Percentiles rank a stretch among this genome's conserved stretches.
phyloP scores from a whole-genome alignment of 371 early-diverging fungal genomes.

The Coemansia sp. region DNA sequence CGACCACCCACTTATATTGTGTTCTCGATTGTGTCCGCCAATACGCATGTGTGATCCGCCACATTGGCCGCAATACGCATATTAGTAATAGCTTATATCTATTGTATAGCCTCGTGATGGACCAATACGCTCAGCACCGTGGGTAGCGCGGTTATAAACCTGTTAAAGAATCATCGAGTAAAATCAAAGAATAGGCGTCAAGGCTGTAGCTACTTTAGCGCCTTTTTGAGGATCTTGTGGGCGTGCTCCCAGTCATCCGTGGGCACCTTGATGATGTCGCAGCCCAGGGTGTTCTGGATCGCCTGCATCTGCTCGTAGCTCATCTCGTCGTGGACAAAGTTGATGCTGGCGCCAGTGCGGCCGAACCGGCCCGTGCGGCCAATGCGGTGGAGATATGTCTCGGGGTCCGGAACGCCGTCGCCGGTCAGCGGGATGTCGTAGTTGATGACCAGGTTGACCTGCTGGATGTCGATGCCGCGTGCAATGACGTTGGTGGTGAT shows the following conservation, averaged over 20 bases:
- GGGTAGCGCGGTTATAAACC: no score
- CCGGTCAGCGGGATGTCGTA: slow-evolving; percentile 88
- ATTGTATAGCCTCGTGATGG: no score
- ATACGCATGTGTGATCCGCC: no score
- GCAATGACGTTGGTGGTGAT: slow-evolving; percentile 96
- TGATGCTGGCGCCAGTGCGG: slow-evolving; percentile 93
- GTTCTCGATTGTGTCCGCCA: no score
- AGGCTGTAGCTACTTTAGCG: slow-evolving; percentile 52
- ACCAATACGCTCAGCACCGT: no score
- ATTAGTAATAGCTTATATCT: no score
- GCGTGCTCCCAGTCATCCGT: slow-evolving; percentile 77
- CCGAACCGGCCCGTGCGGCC: slow-evolving; percentile 99
- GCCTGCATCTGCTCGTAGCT: slow-evolving; percentile 69
- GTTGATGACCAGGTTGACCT: slow-evolving; percentile 97
- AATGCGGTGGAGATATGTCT: slow-evolving; percentile 98
- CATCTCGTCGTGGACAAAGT: slow-evolving; percentile 85
- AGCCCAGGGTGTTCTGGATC: slow-evolving; percentile 76
- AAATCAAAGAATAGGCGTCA: neutral
- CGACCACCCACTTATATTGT: no score
- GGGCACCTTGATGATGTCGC: slow-evolving; percentile 73
- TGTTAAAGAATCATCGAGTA: no score
- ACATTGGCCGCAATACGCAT: no score
- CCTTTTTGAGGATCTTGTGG: slow-evolving; percentile 75
- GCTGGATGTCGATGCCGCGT: slow-evolving; percentile 96
- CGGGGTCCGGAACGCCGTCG: slow-evolving; percentile 69